Percentiles rank a stretch among this genome's conserved stretches.
phyloP scores from a whole-genome alignment of 2,329 filamentous ascomycete genomes.

The Colletotrichum tamarilloi region DNA sequence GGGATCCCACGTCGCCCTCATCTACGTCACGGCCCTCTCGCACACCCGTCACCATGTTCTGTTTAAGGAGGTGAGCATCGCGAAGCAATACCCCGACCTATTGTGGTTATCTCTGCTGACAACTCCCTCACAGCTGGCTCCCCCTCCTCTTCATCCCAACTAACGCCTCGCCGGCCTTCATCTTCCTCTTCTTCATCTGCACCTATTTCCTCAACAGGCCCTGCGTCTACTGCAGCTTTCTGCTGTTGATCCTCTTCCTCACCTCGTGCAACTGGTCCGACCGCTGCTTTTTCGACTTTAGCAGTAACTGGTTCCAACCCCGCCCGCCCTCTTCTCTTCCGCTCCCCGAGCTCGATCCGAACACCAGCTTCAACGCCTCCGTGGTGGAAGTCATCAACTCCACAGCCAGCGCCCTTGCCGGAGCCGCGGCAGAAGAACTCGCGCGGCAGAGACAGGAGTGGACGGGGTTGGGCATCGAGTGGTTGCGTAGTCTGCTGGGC shows the following conservation, averaged over 20 bases:
- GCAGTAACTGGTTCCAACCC: slow-evolving; percentile 93
- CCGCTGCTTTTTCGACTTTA: slow-evolving; percentile 92
- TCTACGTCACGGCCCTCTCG: slow-evolving; percentile 1
- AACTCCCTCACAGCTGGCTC: slow-evolving; percentile 71
- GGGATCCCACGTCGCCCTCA: slow-evolving; percentile 2
- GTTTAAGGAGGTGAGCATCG: slow-evolving; percentile 65
- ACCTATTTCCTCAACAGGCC: slow-evolving; percentile 97
- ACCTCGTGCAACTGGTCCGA: slow-evolving; percentile 92
- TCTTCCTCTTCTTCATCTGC: slow-evolving; percentile 89
- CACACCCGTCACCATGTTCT: slow-evolving; percentile 62
- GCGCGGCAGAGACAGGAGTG: slow-evolving; percentile 69
- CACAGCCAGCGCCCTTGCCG: slow-evolving; percentile 75
- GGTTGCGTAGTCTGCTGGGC: slow-evolving; percentile 84
- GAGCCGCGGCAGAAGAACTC: slow-evolving; percentile 73
- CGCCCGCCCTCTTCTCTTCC: slow-evolving; percentile 59
- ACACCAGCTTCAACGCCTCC: slow-evolving; percentile 58
- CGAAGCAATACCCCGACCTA: neutral
- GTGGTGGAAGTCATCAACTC: slow-evolving; percentile 71
- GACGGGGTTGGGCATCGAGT: slow-evolving; percentile 85
- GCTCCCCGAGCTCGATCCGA: slow-evolving; percentile 39
- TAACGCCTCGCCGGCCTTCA: slow-evolving; percentile 86
- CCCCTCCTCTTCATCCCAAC: slow-evolving; percentile 90
- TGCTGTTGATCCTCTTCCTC: slow-evolving; percentile 93
- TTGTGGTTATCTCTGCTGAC: slow-evolving; percentile 27
- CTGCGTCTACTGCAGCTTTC: slow-evolving; percentile 96